A percentile compares a stretch with the other conserved stretches of the same genome.
phyloP scores from a whole-genome alignment of 2,329 filamentous ascomycete species.

The Neofusicoccum sp. region DNA sequence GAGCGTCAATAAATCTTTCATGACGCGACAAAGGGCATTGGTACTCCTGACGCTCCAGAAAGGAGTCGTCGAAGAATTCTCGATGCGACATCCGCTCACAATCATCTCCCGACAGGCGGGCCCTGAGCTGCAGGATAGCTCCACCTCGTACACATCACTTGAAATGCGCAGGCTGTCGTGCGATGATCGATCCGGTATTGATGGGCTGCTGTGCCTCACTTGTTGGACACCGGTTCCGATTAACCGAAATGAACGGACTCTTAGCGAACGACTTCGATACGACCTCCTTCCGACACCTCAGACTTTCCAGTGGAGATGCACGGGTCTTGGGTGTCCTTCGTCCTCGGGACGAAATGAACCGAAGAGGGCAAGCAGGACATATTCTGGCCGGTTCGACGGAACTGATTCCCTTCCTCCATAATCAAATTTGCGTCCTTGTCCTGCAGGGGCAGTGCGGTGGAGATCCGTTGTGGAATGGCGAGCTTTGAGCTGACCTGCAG shows the following conservation, averaged over 20 bases:
- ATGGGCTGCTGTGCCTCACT: conserved; percentile 10
- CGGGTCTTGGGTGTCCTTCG: not conserved
- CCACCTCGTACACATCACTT: too few relatives aligned
- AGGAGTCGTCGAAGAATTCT: not conserved
- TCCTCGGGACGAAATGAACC: not conserved
- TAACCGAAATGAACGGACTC: conserved; percentile 8
- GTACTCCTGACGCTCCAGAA: not conserved
- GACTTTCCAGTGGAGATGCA: not conserved
- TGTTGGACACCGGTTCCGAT: not conserved
- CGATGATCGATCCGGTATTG: not conserved
- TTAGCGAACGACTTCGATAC: conserved; percentile 3
- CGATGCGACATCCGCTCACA: not conserved
- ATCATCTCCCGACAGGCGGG: not conserved
- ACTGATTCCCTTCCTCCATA: not conserved
- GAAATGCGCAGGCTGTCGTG: not conserved
- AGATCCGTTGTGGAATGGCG: too few relatives aligned
- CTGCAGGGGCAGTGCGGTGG: not conserved
- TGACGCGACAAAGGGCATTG: not conserved
- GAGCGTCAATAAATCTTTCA: not conserved
- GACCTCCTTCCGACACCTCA: not conserved
- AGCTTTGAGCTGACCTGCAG: too few relatives aligned
- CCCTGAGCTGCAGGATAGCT: too few relatives aligned
- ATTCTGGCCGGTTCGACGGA: not conserved
- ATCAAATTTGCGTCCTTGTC: not conserved
- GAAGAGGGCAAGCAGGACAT: not conserved